Evolutionary conservation across 2,329 filamentous ascomycete genomes (phyloP).

Genomic region (Aureobasidium sp.): DNA sequence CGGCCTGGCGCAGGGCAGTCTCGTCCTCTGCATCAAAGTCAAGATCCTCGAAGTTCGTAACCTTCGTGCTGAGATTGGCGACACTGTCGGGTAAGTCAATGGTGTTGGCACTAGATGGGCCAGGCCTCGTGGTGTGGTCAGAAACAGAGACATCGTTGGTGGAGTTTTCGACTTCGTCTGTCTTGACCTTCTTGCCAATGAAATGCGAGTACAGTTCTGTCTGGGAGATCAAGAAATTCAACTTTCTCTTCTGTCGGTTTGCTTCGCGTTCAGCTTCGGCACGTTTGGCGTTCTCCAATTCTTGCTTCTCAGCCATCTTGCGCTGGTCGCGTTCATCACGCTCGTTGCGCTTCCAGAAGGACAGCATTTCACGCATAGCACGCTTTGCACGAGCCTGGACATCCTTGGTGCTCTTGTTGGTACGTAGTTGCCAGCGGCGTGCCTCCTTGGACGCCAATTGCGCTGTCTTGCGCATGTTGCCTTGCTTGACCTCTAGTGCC

Average conservation of each 20-base stretch:
- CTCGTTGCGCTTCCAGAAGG: slow-evolving; percentile 99
- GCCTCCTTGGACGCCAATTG: slow-evolving; percentile 96
- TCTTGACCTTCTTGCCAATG: slow-evolving; percentile 98
- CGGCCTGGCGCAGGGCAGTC: slow-evolving; percentile 67
- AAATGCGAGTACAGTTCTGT: slow-evolving; percentile 99
- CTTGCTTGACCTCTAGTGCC: slow-evolving; percentile 77
- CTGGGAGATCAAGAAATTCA: slow-evolving; percentile 98
- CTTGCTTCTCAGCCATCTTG: slow-evolving; percentile 89
- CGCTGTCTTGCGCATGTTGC: slow-evolving; percentile 96
- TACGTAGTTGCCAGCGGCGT: slow-evolving; percentile 91
- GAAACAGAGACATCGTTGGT: slow-evolving; percentile 66
- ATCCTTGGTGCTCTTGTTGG: slow-evolving; percentile 98
- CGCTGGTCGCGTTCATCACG: slow-evolving; percentile 91
- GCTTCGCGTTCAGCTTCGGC: slow-evolving; percentile 96
- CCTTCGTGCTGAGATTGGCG: slow-evolving; percentile 53
- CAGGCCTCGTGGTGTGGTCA: slow-evolving; percentile 38
- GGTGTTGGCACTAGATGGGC: slow-evolving; percentile 34
- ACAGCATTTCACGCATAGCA: slow-evolving; percentile 99
- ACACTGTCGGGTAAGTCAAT: slow-evolving; percentile 42
- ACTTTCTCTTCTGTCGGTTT: slow-evolving; percentile 93
- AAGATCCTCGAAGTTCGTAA: slow-evolving; percentile 88
- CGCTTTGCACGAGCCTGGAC: slow-evolving; percentile 93
- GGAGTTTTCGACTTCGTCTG: slow-evolving; percentile 83
- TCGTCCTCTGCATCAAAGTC: slow-evolving; percentile 96
- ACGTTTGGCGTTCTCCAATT: slow-evolving; percentile 92